Conservation (phyloP, 2,329 filamentous ascomycete genomes). For the Aspergillus aculeatinus region DNA sequence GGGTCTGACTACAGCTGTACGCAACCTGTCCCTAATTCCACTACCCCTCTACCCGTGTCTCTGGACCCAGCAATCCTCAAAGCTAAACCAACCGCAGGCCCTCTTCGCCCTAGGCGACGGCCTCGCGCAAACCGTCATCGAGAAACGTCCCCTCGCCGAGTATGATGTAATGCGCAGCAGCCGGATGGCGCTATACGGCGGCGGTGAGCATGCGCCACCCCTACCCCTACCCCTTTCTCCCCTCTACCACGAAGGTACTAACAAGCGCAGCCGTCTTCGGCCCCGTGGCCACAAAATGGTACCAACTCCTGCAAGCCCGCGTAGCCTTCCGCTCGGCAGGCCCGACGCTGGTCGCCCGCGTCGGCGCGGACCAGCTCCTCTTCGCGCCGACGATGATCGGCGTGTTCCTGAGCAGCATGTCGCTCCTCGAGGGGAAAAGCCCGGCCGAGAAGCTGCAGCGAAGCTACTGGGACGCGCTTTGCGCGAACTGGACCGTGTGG, state of each 20-base stretch:
- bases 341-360: slow-evolving; percentile 13
- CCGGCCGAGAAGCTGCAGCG: slow-evolving; percentile 15
- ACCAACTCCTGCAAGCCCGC: slow-evolving; percentile 14
- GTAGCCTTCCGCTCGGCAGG: slow-evolving; percentile 5
- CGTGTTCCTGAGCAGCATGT: slow-evolving; percentile 20
- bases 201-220: slow-evolving; percentile 6
- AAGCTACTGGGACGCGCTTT: slow-evolving; percentile 17
- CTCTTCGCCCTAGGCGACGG: slow-evolving; percentile 19
- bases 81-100: not conserved
- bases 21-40: not conserved
- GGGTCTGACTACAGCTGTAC: slow-evolving; percentile 17
- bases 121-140: slow-evolving; percentile 19
- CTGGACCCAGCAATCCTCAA: not conserved
- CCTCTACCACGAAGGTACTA: too few relatives aligned
- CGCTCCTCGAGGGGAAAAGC: slow-evolving; percentile 12
- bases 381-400: slow-evolving; percentile 20
- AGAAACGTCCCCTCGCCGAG: slow-evolving; percentile 9
- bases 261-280: slow-evolving; percentile 14
- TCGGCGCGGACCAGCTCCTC: slow-evolving; percentile 16
- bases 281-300: slow-evolving; percentile 20
- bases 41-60: too few relatives aligned
- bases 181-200: slow-evolving; percentile 16
- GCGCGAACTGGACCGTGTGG: slow-evolving; percentile 19
- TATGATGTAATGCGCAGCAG: slow-evolving; percentile 14
- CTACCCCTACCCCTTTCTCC: not conserved